Evolutionary conservation across 441 rosid species (phyloP).

Genomic region (Populus hybrid): DNA sequence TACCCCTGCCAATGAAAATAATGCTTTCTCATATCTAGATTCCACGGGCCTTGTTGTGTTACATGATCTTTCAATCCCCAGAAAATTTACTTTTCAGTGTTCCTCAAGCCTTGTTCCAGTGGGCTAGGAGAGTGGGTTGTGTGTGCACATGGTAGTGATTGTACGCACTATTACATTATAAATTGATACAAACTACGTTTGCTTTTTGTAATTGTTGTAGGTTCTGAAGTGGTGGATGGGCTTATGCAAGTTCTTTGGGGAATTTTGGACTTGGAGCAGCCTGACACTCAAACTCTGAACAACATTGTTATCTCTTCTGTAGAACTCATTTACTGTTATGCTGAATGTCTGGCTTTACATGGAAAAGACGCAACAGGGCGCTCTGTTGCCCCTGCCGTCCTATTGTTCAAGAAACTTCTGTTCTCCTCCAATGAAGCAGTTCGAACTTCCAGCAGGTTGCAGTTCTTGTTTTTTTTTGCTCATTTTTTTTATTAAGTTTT

Average conservation of each 20-base stretch:
- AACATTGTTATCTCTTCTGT: conserved; percentile 91
- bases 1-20: background rate
- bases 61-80: background rate
- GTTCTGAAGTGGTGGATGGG: conserved; percentile 93
- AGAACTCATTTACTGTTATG: conserved; percentile 94
- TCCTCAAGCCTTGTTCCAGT: background rate
- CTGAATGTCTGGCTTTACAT: conserved; percentile 93
- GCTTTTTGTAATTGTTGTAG: conserved; percentile 31
- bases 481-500: conserved; percentile 14
- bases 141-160: background rate
- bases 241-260: conserved; percentile 99
- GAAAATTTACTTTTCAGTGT: background rate
- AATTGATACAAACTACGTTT: background rate
- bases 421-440: conserved; percentile 84
- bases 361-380: conserved; percentile 58
- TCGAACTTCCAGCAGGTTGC: conserved; percentile 98
- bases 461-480: conserved; percentile 10
- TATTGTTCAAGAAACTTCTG: conserved; percentile 79
- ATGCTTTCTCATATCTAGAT: background rate
- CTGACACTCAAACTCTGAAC: conserved; percentile 96
- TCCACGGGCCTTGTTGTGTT: background rate
- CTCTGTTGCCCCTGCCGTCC: conserved; percentile 96
- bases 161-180: background rate
- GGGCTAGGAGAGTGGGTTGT: background rate
- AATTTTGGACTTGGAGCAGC: conserved; percentile 94